Conservation (phyloP, 129 eudicot species). For the Daucus carota region DNA sequence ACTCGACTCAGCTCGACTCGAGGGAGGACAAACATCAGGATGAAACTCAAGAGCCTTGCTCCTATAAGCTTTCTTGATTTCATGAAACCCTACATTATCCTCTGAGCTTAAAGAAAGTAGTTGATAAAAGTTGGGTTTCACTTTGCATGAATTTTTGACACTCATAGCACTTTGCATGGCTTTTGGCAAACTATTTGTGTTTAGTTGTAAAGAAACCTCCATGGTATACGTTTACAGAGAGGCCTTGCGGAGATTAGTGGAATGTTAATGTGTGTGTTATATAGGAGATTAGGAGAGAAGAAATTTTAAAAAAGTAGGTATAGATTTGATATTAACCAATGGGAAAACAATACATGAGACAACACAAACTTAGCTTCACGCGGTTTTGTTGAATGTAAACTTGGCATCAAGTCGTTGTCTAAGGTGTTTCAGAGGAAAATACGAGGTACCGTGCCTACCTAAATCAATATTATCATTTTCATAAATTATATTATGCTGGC, state of each 20-base stretch:
- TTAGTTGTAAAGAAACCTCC: background rate
- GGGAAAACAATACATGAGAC: background rate
- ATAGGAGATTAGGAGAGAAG: background rate
- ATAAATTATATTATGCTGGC: no score
- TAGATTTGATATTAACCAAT: background rate
- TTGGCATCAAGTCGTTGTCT: background rate
- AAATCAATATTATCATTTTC: no score
- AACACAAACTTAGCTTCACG: background rate
- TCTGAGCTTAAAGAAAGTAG: conserved; percentile 28
- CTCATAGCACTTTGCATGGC: background rate
- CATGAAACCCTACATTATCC: conserved; percentile 25
- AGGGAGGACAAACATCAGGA: conserved; percentile 43
- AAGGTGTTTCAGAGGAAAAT: background rate
- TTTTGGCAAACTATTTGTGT: background rate
- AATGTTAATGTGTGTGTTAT: background rate
- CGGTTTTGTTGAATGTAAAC: conserved; percentile 10
- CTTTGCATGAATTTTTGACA: conserved; percentile 29
- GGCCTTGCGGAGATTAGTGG: background rate
- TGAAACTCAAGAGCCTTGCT: conserved; percentile 41
- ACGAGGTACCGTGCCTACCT: background rate
- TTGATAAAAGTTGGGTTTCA: conserved; percentile 16
- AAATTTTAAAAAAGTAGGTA: background rate
- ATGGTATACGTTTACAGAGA: background rate
- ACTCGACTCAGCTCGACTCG: conserved; percentile 37
- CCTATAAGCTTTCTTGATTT: conserved; percentile 55